These are phyloP conservation scores for Geotrichum reessii DNA, from an alignment of 1,139 yeast species.

Conservation along the genomic window DNA sequence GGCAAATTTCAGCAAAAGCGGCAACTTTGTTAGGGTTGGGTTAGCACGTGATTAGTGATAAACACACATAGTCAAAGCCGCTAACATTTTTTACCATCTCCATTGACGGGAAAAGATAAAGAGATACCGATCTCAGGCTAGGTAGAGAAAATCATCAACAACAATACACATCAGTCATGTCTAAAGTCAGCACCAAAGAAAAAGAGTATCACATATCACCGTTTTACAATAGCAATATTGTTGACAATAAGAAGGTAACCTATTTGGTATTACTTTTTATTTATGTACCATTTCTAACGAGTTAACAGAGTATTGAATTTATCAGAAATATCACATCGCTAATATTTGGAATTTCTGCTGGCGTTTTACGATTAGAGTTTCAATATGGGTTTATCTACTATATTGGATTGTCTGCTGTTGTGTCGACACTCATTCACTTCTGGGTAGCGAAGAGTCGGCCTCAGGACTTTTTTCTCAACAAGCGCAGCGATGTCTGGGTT, in stretches of 20 bases:
- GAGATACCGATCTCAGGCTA: too few relatives aligned
- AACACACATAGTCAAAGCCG: neutral
- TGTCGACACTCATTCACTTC: slow-evolving; percentile 42
- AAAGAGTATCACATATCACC: slow-evolving; percentile 16
- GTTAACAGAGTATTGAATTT: slow-evolving; percentile 39
- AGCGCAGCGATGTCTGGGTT: slow-evolving; percentile 52
- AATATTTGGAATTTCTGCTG: slow-evolving; percentile 64
- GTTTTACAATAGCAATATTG: slow-evolving; percentile 12
- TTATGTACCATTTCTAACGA: neutral
- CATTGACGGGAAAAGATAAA: neutral
- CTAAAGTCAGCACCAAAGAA: slow-evolving; percentile 7
- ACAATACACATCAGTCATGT: neutral
- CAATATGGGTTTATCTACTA: slow-evolving; percentile 58
- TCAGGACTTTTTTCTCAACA: slow-evolving; percentile 45
- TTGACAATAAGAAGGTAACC: slow-evolving; percentile 15
- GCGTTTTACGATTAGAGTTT: slow-evolving; percentile 65
- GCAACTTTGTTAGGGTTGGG: neutral
- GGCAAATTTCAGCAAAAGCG: neutral
- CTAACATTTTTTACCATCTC: neutral
- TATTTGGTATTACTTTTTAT: neutral
- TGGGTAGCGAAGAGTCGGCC: slow-evolving; percentile 45
- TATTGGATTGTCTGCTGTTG: slow-evolving; percentile 43
- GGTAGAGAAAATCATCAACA: neutral
- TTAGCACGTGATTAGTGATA: neutral
- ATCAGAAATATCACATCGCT: slow-evolving; percentile 63